These are phyloP conservation scores for Podila clonocystis DNA, from an alignment of 192 early-diverging fungal genomes.

Conservation along the genomic window DNA sequence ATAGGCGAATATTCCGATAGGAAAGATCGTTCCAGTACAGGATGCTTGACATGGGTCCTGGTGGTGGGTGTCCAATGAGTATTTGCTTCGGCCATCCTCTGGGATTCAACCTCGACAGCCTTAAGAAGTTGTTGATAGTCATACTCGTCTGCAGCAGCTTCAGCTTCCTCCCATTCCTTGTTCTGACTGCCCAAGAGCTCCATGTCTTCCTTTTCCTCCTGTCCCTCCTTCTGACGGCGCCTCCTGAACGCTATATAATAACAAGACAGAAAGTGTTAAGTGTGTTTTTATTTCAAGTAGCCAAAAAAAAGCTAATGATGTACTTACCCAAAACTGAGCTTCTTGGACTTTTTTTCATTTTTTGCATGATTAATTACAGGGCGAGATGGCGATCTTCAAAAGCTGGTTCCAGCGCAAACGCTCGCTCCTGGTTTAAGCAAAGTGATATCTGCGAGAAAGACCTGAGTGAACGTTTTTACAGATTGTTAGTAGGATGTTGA, in stretches of 20 bases:
- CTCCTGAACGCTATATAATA: neutral
- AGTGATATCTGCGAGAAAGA: too few species aligned
- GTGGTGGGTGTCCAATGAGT: neutral
- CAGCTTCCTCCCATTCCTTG: constrained; percentile 7
- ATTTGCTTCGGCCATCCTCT: neutral
- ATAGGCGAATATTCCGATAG: neutral
- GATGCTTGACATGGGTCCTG: neutral
- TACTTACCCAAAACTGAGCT: too few species aligned
- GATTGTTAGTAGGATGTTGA: too few species aligned
- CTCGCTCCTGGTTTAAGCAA: too few species aligned
- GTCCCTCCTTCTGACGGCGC: neutral
- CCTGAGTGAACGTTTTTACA: too few species aligned
- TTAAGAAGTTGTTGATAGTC: neutral
- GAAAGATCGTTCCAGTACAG: neutral
- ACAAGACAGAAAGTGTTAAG: too few species aligned
- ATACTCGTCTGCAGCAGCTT: constrained; percentile 6
- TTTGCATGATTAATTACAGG: too few species aligned
- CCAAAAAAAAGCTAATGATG: too few species aligned
- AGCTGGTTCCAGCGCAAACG: too few species aligned
- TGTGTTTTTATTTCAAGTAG: too few species aligned
- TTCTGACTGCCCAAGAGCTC: neutral
- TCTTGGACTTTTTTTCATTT: too few species aligned
- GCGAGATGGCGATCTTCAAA: too few species aligned
- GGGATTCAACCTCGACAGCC: neutral
- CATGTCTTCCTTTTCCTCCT: neutral